Evolutionary conservation across 176 grass and related monocot genomes (phyloP).

Genomic region (Oryza meyeriana): DNA sequence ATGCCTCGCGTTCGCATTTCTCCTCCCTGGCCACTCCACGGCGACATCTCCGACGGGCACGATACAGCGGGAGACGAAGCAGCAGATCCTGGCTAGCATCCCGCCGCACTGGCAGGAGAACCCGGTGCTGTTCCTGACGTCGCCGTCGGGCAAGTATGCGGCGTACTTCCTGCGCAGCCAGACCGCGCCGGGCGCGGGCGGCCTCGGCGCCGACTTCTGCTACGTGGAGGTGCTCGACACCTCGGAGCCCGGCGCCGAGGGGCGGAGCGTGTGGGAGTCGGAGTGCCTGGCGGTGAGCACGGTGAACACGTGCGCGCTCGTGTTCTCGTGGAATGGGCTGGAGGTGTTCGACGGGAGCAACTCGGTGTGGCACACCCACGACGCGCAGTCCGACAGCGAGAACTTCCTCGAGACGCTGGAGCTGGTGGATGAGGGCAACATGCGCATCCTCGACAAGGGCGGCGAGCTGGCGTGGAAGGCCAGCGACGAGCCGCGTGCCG

Average conservation of each 20-base stretch:
- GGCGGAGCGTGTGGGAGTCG: slow-evolving; percentile 90
- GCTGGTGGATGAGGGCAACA: slow-evolving; percentile 87
- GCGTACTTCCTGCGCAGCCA: slow-evolving; percentile 60
- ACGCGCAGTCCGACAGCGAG: slow-evolving; percentile 42
- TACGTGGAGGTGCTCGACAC: slow-evolving; percentile 75
- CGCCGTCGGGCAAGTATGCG: slow-evolving; percentile 69
- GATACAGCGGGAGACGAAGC: slow-evolving; percentile 63
- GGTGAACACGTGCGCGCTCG: slow-evolving; percentile 66
- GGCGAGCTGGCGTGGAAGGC: slow-evolving; percentile 94
- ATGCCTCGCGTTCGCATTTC: slow-evolving; percentile 8
- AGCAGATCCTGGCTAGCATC: slow-evolving; percentile 86
- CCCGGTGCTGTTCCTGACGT: slow-evolving; percentile 56
- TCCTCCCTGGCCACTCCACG: slow-evolving; percentile 10
- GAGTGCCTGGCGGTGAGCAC: slow-evolving; percentile 71
- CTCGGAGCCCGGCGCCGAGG: slow-evolving; percentile 23
- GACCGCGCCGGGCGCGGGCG: slow-evolving; percentile 56
- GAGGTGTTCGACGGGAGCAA: slow-evolving; percentile 89
- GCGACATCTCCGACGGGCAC: slow-evolving; percentile 39
- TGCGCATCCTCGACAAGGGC: slow-evolving; percentile 90
- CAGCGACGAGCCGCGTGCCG: slow-evolving; percentile 64
- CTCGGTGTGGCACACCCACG: slow-evolving; percentile 70
- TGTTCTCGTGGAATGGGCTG: slow-evolving; percentile 74
- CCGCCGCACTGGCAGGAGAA: slow-evolving; percentile 53
- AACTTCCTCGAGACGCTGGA: slow-evolving; percentile 67
- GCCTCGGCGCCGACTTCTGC: slow-evolving; percentile 88